Conservation (phyloP, 2,329 filamentous ascomycete genomes). For the Penicillium sp. region DNA sequence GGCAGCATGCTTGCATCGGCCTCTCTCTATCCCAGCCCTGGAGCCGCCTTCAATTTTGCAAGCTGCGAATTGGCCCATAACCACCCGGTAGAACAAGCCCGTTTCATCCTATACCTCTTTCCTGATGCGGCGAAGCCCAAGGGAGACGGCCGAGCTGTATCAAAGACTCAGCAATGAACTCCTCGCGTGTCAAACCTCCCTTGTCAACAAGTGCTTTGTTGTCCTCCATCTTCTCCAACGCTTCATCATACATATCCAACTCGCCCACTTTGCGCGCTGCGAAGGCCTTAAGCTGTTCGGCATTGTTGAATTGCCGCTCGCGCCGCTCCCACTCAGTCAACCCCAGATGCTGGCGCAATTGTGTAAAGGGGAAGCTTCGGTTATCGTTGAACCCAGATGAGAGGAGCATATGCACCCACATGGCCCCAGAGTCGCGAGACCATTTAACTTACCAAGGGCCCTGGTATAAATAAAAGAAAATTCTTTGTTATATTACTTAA, state of each 20-base stretch:
- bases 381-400: conserved; percentile 38
- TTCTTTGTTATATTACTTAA: too few species aligned
- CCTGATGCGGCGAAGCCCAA: too few species aligned
- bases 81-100: too few species aligned
- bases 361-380: conserved; percentile 37
- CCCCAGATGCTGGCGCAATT: conserved; percentile 30
- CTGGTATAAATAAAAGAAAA: too few species aligned
- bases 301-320: conserved; percentile 27
- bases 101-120: too few species aligned
- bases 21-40: too few species aligned
- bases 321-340: conserved; percentile 27
- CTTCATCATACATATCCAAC: conserved; percentile 37
- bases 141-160: too few species aligned
- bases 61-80: too few species aligned
- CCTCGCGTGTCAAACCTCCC: conserved; percentile 33
- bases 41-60: too few species aligned
- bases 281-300: conserved; percentile 29
- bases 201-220: conserved; percentile 35
- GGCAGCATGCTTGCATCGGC: too few species aligned
- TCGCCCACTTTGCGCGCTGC: conserved; percentile 33
- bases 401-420: conserved; percentile 45
- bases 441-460: too few species aligned
- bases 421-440: conserved; percentile 40
- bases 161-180: conserved; percentile 23
- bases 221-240: conserved; percentile 37